Conservation (phyloP, 495 filamentous ascomycete species). For the Hyaloscypha hepaticicola region DNA sequence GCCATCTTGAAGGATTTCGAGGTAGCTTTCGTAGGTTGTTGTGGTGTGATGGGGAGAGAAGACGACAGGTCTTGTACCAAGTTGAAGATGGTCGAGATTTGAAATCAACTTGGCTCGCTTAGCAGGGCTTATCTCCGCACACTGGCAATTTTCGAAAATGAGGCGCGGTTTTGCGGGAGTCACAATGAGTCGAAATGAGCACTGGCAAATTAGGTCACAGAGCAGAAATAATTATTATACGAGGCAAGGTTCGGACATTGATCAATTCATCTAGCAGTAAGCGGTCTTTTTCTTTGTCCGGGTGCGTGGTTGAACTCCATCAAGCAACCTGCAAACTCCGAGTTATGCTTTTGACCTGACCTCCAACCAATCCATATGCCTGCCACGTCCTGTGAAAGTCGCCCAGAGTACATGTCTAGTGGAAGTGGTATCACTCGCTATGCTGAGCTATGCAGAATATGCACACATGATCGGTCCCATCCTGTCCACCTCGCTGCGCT, state of each 20-base stretch:
- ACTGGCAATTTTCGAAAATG: constrained; percentile 1
- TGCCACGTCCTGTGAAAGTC: background rate
- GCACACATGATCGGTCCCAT: constrained; percentile 16
- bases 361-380: background rate
- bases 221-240: background rate
- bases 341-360: background rate
- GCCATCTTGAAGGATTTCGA: constrained; percentile 84
- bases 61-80: background rate
- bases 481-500: constrained; percentile 17
- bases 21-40: constrained; percentile 46
- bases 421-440: constrained; percentile 24
- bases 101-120: background rate
- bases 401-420: background rate
- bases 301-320: background rate
- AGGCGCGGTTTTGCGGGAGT: background rate
- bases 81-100: constrained; percentile 4
- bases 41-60: constrained; percentile 29
- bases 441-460: constrained; percentile 17
- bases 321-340: background rate
- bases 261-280: background rate
- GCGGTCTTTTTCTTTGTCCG: background rate
- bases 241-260: background rate
- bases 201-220: background rate
- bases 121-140: background rate
- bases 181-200: background rate